These are phyloP conservation scores for Curvularia verruculosa DNA, from an alignment of 2,329 filamentous ascomycete genomes.

Conservation along the genomic window DNA sequence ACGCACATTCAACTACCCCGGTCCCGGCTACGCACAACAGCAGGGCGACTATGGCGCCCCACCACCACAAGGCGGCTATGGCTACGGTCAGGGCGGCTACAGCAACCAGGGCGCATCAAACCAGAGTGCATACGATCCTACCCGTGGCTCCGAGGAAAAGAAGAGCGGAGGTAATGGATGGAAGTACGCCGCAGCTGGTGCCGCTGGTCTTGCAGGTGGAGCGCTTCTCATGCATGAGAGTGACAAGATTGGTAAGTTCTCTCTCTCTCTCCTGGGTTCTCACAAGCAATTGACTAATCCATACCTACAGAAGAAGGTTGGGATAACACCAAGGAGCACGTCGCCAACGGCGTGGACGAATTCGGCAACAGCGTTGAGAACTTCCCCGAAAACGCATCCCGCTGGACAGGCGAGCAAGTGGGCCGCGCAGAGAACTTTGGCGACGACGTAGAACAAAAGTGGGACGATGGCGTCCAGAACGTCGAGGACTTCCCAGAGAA, in stretches of 20 bases:
- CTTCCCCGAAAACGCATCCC: slow-evolving; percentile 31
- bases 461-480: slow-evolving; percentile 27
- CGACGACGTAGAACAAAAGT: slow-evolving; percentile 28
- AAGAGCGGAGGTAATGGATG: slow-evolving; percentile 32
- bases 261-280: no score
- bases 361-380: slow-evolving; percentile 18
- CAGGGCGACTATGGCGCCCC: slow-evolving; percentile 25
- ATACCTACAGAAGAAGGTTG: slow-evolving; percentile 26
- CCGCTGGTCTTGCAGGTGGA: slow-evolving; percentile 31
- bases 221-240: slow-evolving; percentile 37
- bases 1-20: slow-evolving; percentile 32
- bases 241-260: slow-evolving; percentile 30
- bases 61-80: slow-evolving; percentile 20
- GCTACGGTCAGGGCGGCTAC: slow-evolving; percentile 21
- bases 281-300: neutral
- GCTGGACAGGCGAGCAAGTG: slow-evolving; percentile 33
- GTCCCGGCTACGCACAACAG: slow-evolving; percentile 30
- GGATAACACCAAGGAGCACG: slow-evolving; percentile 25
- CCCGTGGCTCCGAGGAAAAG: slow-evolving; percentile 23
- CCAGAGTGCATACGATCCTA: slow-evolving; percentile 26
- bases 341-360: slow-evolving; percentile 5
- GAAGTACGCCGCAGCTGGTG: slow-evolving; percentile 38
- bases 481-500: slow-evolving; percentile 36
- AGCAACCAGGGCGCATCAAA: slow-evolving; percentile 24
- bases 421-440: slow-evolving; percentile 32